phyloP scores from a whole-genome alignment of 805 yeast genomes.

The Lipomyces sp. region DNA sequence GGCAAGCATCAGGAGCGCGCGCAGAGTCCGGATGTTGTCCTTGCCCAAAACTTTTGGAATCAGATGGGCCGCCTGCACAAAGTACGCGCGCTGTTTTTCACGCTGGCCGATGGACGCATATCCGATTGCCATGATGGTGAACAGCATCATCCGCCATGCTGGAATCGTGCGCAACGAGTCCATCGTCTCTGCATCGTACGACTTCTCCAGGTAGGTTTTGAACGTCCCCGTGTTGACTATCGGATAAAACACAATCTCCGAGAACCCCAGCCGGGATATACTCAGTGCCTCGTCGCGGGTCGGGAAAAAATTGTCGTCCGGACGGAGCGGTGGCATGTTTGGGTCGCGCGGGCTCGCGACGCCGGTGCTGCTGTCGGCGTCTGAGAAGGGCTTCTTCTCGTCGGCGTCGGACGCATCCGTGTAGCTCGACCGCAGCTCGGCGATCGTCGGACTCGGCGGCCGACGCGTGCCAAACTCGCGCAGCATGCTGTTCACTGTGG shows the following conservation, averaged over 20 bases:
- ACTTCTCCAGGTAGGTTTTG: conserved; percentile 14
- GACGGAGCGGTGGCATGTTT: conserved; percentile 1
- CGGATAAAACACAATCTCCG: conserved; percentile 21
- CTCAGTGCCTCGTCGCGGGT: conserved; percentile 13
- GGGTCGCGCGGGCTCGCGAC: background rate
- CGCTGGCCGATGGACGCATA: conserved; percentile 15
- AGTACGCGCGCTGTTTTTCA: conserved; percentile 12
- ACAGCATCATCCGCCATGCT: conserved; percentile 15
- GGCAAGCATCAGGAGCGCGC: conserved; percentile 18
- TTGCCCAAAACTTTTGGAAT: background rate
- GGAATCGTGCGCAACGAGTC: conserved; percentile 3
- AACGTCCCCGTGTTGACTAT: conserved; percentile 13
- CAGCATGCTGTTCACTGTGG: conserved; percentile 8
- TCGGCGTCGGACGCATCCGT: background rate
- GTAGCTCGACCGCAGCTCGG: conserved; percentile 10
- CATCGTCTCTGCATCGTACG: conserved; percentile 14
- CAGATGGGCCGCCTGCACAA: conserved; percentile 5
- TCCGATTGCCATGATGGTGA: conserved; percentile 22
- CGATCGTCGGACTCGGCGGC: conserved; percentile 5
- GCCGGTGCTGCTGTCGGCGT: background rate
- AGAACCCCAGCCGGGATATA: conserved; percentile 5
- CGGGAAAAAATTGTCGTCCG: conserved; percentile 13
- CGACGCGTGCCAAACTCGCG: conserved; percentile 8
- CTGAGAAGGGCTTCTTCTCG: background rate
- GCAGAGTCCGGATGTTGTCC: conserved; percentile 19